Conservation (phyloP, 768 basidiomycete genomes). For the Tulasnella sp. region DNA sequence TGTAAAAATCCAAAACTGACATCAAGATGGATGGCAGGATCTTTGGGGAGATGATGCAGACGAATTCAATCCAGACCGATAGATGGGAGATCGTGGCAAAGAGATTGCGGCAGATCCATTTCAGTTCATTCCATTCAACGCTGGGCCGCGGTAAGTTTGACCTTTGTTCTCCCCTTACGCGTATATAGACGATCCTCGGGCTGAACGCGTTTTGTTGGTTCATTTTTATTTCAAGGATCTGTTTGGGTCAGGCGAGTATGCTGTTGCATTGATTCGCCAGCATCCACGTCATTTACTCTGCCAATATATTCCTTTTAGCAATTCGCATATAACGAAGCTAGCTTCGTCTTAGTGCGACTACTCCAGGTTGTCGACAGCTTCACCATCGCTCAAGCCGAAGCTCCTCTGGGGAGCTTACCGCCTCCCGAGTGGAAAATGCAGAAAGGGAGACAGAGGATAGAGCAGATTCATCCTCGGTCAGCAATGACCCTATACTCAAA, state of each 20-base stretch:
- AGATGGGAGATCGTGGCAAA: conserved; percentile 20
- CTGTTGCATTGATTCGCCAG: neutral
- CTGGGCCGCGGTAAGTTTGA: conserved; percentile 11
- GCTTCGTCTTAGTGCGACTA: conserved; percentile 15
- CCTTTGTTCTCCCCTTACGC: neutral
- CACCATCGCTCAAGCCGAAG: conserved; percentile 6
- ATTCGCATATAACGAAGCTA: conserved; percentile 19
- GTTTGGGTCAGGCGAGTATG: conserved; percentile 15
- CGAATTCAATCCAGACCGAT: conserved; percentile 27
- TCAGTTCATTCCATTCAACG: conserved; percentile 13
- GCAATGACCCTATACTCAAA: conserved; percentile 17
- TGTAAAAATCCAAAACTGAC: too few relatives aligned
- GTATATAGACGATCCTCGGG: neutral
- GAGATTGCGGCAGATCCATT: conserved; percentile 6
- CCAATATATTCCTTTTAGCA: neutral
- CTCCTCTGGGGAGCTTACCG: conserved; percentile 6
- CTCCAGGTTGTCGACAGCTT: conserved; percentile 13
- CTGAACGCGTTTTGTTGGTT: neutral
- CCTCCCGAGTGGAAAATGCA: conserved; percentile 12
- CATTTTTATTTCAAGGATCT: neutral
- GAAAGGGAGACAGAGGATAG: conserved; percentile 4
- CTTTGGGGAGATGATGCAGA: conserved; percentile 30
- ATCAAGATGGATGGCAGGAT: too few relatives aligned
- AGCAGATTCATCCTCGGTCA: conserved; percentile 13
- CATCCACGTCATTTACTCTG: neutral